A percentile compares a stretch with the other conserved stretches of the same genome.
Conservation (phyloP, 495 filamentous ascomycete genomes). For the Collariella sp. region DNA sequence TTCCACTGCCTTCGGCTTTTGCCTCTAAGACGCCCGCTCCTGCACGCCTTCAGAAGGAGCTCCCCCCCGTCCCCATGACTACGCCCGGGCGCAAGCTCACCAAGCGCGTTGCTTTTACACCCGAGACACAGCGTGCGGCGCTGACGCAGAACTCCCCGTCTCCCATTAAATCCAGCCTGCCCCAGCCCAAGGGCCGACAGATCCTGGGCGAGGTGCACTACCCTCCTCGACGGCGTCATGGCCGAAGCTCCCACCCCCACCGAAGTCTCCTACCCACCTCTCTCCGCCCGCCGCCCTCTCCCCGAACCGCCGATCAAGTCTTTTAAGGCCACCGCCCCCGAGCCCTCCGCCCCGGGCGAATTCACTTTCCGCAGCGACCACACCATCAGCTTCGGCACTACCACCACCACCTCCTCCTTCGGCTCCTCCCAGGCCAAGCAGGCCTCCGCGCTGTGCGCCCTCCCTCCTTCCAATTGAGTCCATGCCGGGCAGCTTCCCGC, state of each 20-base stretch:
- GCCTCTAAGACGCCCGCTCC: conserved; percentile 38
- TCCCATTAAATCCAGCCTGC: conserved; percentile 40
- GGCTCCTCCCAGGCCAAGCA: conserved; percentile 43
- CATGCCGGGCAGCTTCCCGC: conserved; percentile 47
- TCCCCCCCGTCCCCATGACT: conserved; percentile 38
- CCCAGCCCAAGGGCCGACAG: conserved; percentile 30
- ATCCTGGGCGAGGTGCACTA: conserved; percentile 29
- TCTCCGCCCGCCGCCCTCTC: conserved; percentile 31
- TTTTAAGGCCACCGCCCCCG: conserved; percentile 21
- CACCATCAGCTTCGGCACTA: conserved; percentile 44
- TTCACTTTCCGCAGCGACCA: conserved; percentile 55
- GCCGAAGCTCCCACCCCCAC: conserved; percentile 18
- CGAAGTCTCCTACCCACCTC: conserved; percentile 38
- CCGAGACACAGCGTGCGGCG: conserved; percentile 32
- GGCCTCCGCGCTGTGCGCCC: conserved; percentile 49
- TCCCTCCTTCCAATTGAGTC: conserved; percentile 36
- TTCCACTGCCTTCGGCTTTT: conserved; percentile 29
- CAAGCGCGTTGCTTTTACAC: conserved; percentile 43
- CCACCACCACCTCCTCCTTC: conserved; percentile 38
- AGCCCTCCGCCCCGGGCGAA: conserved; percentile 39
- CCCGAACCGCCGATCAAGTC: conserved; percentile 23
- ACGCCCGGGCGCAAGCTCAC: conserved; percentile 39
- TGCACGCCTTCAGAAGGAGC: conserved; percentile 33
- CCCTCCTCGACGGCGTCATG: conserved; percentile 26
- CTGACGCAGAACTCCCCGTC: conserved; percentile 39